phyloP scores from a whole-genome alignment of 106 monocot genomes.

The Dendrobium officinale region DNA sequence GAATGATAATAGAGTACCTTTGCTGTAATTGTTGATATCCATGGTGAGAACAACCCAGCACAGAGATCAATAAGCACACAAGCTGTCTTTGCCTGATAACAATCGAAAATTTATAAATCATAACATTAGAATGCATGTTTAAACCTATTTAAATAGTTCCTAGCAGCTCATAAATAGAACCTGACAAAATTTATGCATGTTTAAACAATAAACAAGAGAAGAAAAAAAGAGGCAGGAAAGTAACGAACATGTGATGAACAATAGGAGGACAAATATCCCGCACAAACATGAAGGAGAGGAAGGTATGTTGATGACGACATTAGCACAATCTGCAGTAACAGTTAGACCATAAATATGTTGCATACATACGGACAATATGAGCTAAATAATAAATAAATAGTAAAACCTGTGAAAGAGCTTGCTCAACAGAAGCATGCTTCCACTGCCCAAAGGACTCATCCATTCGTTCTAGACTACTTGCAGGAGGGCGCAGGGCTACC shows the following conservation, averaged over 20 bases:
- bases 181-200: not conserved
- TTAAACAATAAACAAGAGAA: not conserved
- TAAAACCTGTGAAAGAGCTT: conserved; percentile 77
- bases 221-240: not conserved
- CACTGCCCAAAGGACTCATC: conserved; percentile 76
- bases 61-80: conserved; percentile 84
- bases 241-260: conserved; percentile 64
- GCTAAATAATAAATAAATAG: not conserved
- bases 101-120: not conserved
- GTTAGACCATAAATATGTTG: not conserved
- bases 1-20: conserved; percentile 42
- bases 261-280: conserved; percentile 84
- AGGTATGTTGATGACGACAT: conserved; percentile 48
- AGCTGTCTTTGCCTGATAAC: conserved; percentile 66
- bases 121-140: conserved; percentile 7
- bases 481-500: conserved; percentile 78
- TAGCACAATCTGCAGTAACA: conserved; percentile 62
- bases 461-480: conserved; percentile 46
- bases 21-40: conserved; percentile 55
- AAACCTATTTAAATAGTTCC: not conserved
- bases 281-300: conserved; percentile 74
- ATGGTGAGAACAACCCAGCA: conserved; percentile 64
- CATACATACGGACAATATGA: conserved; percentile 1
- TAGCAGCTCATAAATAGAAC: not conserved
- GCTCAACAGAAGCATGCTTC: conserved; percentile 57